A percentile compares a stretch with the other conserved stretches of the same genome.
Evolutionary conservation across 2,329 filamentous ascomycete genomes (phyloP).

Genomic region (Colletotrichum lupini): DNA sequence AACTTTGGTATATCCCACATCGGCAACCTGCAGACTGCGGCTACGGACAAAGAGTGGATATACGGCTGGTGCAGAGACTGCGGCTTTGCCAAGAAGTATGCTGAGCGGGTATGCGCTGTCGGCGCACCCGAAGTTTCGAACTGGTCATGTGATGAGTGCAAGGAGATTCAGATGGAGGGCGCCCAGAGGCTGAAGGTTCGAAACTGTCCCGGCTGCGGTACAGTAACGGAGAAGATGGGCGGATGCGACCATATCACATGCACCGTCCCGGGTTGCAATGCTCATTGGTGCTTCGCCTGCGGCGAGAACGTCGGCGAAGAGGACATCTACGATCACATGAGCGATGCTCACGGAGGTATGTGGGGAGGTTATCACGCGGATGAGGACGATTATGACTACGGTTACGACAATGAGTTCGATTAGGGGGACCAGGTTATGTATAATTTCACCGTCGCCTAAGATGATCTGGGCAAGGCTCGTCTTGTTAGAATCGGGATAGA

Average conservation of each 20-base stretch:
- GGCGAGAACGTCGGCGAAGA: slow-evolving; percentile 40
- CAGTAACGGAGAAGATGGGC: slow-evolving; percentile 47
- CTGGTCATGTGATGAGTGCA: slow-evolving; percentile 57
- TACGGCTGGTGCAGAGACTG: slow-evolving; percentile 61
- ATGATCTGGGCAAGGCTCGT: background rate
- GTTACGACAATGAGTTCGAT: background rate
- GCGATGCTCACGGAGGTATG: slow-evolving; percentile 44
- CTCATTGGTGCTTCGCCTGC: slow-evolving; percentile 55
- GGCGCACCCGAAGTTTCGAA: slow-evolving; percentile 50
- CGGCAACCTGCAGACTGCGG: slow-evolving; percentile 49
- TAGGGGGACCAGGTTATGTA: background rate
- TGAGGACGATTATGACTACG: slow-evolving; percentile 2
- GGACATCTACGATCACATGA: slow-evolving; percentile 52
- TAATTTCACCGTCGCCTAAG: background rate
- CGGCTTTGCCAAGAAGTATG: slow-evolving; percentile 51
- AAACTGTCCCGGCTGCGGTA: slow-evolving; percentile 50
- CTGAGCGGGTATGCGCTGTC: slow-evolving; percentile 56
- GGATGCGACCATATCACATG: slow-evolving; percentile 55
- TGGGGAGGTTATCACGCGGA: slow-evolving; percentile 36
- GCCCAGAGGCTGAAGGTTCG: background rate
- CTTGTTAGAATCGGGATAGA: too few relatives aligned
- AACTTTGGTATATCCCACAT: slow-evolving; percentile 52
- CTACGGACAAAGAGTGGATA: slow-evolving; percentile 56
- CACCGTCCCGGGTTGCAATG: slow-evolving; percentile 41
- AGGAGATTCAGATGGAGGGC: slow-evolving; percentile 20